A percentile compares a stretch with the other conserved stretches of the same genome.
These are phyloP conservation scores for Pseudoscleropodium purum DNA, from an alignment of 225 moss, liverwort and hornwort species.

Conservation along the genomic window DNA sequence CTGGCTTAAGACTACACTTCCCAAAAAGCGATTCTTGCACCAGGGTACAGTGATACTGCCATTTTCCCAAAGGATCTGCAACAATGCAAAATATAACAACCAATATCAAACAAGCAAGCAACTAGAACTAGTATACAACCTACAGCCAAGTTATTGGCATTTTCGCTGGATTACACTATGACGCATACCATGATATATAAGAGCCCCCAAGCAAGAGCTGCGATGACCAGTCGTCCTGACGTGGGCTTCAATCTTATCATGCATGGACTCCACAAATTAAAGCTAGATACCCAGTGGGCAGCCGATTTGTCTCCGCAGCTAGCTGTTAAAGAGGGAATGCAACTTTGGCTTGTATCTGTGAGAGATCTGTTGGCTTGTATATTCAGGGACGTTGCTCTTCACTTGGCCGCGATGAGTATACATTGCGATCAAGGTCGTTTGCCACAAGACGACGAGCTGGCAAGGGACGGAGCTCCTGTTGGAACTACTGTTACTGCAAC, in stretches of 20 bases:
- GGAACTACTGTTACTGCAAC: too few relatives aligned
- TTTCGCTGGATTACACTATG: not conserved
- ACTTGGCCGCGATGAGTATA: not conserved
- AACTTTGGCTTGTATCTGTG: too few relatives aligned
- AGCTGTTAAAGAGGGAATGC: not conserved
- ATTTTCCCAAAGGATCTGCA: not conserved
- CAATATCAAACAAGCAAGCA: not conserved
- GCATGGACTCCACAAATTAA: not conserved
- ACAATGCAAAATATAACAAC: not conserved
- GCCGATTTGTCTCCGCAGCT: not conserved
- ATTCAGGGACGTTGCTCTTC: too few relatives aligned
- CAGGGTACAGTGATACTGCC: not conserved
- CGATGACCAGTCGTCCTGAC: not conserved
- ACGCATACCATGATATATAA: not conserved
- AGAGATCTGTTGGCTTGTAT: not conserved
- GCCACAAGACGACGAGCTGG: not conserved
- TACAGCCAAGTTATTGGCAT: not conserved
- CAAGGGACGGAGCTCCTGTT: not conserved
- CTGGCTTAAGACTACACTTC: not conserved
- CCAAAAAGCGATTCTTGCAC: not conserved
- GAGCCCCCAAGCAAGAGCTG: not conserved
- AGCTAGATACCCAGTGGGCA: not conserved
- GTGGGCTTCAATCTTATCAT: not conserved
- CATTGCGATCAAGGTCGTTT: not conserved
- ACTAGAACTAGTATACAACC: not conserved